Evolutionary conservation across 108 stramenopile genomes (phyloP), one percentile per base, ranked within the genome.

Genomic region (Epithemia pelagica): DNA sequence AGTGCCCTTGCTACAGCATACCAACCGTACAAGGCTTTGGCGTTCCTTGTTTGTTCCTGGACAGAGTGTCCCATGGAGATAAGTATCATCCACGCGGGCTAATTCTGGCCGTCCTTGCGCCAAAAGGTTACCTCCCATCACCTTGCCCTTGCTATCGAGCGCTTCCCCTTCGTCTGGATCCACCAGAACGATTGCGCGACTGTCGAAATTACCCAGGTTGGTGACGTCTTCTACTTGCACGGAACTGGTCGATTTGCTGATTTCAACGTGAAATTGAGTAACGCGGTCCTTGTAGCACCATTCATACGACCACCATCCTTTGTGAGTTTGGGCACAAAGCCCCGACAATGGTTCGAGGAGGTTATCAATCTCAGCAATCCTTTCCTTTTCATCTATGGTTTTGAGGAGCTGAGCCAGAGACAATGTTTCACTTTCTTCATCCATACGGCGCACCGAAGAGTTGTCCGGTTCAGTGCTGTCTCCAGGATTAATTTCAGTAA

Each of bases 291-390:
- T 54, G 60, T 85, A 81, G 63, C 94, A 95, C 88, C 89, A 91
- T 77, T 95, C 94, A 58, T 91, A 95, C n/a, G 83, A 84, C 94
- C 94, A 95, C 86, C 89, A 90, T 10, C 84, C 89, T 21, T 69
- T 52, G 68, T 95, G 88, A 0, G 73, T 59, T 64, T 95, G 93
- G 8, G 81, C 67, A 68, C 93, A 95, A 33, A 83, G 18, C 1
- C 77, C 85, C 28, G 71, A 52, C 23, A 95, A 65, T 27, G 66
- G 23, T 1, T 59, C 29, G 31, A 89, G 55, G 27, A 65, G 56
- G 1, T 37, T 0, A 24, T 72, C 56, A 28, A 66, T 52, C 25
- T 66, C 69, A 26, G 18, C 65, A 21, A 66, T 15, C 58, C 59
- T 20, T 0, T 31, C 54, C 28, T 70, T 62, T 1, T 55, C 74